Base-by-base conservation (phyloP, 768 basidiomycete species). In the Boletus insuetus region DNA sequence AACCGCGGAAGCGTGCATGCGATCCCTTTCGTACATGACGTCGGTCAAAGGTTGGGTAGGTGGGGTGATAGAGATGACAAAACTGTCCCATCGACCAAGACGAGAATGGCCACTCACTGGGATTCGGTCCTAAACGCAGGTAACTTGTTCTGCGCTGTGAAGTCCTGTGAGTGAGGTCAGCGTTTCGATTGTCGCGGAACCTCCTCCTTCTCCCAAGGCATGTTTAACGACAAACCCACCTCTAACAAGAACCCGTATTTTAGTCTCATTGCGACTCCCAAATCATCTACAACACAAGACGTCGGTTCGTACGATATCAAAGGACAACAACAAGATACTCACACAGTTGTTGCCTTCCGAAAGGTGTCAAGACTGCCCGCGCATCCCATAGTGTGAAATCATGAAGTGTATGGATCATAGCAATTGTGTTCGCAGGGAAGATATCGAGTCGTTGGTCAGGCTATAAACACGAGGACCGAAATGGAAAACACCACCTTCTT, bases 291-390 rank as follows among this genome's bases (percentile, higher is more conserved):
- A 6, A 17, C 20, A 47, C 2, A 48, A 1, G 3, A 37, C 9
- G 16, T 69, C 26, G 58, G 46, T 34, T 38, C 42, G n/a, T 9
- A 14, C 2, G 10, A 1, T 24, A 43, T 22, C 11, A 13, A 43
- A 6, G 22, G 4, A 19, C 31, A 9, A 24, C 16, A 20, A 29
- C 47, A 29, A 19, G 45, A 6, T 10, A 73, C 85, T 54, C 54
- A 89, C 86, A 95, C 5, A 94, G 73, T 61, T 97, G 93, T 62
- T 90, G 84, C 46, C 94, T 77, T 45, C 94, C 93, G 58, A 95
- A 95, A 0, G 93, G 91, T n/a, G 93, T 94, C 55, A 95, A 74
- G 32, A 91, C 86, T 89, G 41, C 4, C 37, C 32, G 9, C 7
- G 1, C 34, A 24, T 29, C 4, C 17, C 19, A 35, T 3, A 10